Percentiles rank a stretch among this genome's conserved stretches.
These are phyloP conservation scores for Leishmania turanica DNA, from an alignment of 208 protist genomes.

Conservation along the genomic window DNA sequence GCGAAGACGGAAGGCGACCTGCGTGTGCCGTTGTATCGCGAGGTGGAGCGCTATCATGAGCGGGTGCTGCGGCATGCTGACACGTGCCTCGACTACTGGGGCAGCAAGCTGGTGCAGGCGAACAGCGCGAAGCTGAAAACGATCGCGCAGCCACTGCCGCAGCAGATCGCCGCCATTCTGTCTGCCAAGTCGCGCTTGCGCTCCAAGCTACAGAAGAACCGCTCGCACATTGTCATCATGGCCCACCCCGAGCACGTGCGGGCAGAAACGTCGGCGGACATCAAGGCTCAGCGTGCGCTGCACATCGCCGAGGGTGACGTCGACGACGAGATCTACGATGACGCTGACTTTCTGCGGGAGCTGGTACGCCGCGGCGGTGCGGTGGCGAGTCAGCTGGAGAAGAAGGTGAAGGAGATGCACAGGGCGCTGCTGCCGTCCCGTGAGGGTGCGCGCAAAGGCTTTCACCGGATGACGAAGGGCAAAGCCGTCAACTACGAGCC, in stretches of 20 bases:
- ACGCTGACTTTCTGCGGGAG: slow-evolving; percentile 81
- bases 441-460: slow-evolving; percentile 58
- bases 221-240: slow-evolving; percentile 65
- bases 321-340: slow-evolving; percentile 83
- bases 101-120: slow-evolving; percentile 63
- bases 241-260: slow-evolving; percentile 70
- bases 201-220: slow-evolving; percentile 74
- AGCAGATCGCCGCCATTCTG: slow-evolving; percentile 80
- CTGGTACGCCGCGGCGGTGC: slow-evolving; percentile 69
- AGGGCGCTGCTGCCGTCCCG: slow-evolving; percentile 29
- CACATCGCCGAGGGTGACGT: slow-evolving; percentile 78
- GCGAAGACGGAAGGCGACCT: slow-evolving; percentile 6
- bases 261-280: slow-evolving; percentile 32
- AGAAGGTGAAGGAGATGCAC: slow-evolving; percentile 59
- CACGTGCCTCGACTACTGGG: slow-evolving; percentile 71
- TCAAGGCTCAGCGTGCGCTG: slow-evolving; percentile 59
- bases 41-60: slow-evolving; percentile 42
- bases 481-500: slow-evolving; percentile 80
- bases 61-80: slow-evolving; percentile 49
- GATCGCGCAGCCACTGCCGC: slow-evolving; percentile 71
- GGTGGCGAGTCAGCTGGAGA: slow-evolving; percentile 54
- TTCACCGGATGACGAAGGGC: slow-evolving; percentile 84
- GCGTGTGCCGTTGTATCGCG: slow-evolving; percentile 15
- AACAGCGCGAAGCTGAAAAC: slow-evolving; percentile 66
- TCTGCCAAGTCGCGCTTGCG: slow-evolving; percentile 61